Conservation (phyloP, 2,329 filamentous ascomycete species). For the Colletotrichum sp. region DNA sequence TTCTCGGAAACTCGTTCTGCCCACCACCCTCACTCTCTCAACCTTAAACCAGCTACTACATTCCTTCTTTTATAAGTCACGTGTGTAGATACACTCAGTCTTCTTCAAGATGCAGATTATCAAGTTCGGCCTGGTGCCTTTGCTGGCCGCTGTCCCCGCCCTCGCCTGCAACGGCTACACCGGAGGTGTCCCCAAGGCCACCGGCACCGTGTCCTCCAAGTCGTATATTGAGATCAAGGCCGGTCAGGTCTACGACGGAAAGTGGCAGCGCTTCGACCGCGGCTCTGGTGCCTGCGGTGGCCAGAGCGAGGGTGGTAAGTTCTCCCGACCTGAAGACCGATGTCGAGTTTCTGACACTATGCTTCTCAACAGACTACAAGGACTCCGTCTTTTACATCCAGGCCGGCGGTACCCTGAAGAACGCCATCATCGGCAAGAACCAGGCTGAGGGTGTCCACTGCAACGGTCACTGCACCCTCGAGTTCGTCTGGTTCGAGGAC, state of each 20-base stretch:
- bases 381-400: slow-evolving; percentile 49
- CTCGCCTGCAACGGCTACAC: slow-evolving; percentile 34
- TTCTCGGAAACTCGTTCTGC: not conserved
- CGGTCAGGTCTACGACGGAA: slow-evolving; percentile 36
- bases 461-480: slow-evolving; percentile 43
- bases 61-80: not conserved
- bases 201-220: slow-evolving; percentile 27
- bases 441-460: slow-evolving; percentile 49
- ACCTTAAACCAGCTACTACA: not conserved
- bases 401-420: slow-evolving; percentile 47
- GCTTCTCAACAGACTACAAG: slow-evolving; percentile 30
- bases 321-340: fast-evolving
- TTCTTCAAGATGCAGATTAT: slow-evolving; percentile 15
- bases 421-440: slow-evolving; percentile 49
- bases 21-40: not conserved
- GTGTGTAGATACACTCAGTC: not conserved
- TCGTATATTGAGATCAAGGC: slow-evolving; percentile 29
- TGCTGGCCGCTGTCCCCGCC: slow-evolving; percentile 28
- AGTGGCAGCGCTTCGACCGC: slow-evolving; percentile 41
- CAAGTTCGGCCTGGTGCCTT: slow-evolving; percentile 24
- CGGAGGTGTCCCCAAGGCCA: slow-evolving; percentile 32
- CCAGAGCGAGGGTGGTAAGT: slow-evolving; percentile 44
- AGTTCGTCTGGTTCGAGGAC: slow-evolving; percentile 32
- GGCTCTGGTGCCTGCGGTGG: slow-evolving; percentile 43
- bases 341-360: not conserved